Evolutionary conservation across 495 filamentous ascomycete genomes (phyloP).

Genomic region (Penicillium pancosmium): DNA sequence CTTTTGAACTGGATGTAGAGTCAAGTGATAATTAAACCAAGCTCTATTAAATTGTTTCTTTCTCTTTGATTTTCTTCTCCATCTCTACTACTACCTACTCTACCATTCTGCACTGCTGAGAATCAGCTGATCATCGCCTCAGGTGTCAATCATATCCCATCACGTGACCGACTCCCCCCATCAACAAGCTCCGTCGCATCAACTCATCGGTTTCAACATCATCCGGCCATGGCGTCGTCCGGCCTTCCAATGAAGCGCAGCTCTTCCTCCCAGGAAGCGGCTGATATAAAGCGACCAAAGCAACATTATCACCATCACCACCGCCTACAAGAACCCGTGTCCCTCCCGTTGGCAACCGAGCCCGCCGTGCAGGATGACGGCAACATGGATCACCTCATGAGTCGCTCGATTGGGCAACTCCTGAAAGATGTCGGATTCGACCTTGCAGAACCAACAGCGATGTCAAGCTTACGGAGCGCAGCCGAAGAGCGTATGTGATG

Average conservation of each 20-base stretch:
- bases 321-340: constrained; percentile 42
- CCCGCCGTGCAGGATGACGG: constrained; percentile 42
- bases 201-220: constrained; percentile 3
- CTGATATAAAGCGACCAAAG: constrained; percentile 47
- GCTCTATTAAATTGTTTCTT: not conserved
- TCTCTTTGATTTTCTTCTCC: not conserved
- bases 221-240: constrained; percentile 36
- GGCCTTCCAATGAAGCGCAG: constrained; percentile 46
- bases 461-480: constrained; percentile 58
- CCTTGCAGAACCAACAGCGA: constrained; percentile 55
- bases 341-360: constrained; percentile 21
- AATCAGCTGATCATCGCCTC: constrained; percentile 2
- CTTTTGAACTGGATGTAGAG: too few relatives aligned
- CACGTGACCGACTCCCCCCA: constrained; percentile 15
- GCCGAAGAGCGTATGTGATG: constrained; percentile 64
- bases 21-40: too few relatives aligned
- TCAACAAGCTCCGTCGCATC: constrained; percentile 18
- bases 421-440: constrained; percentile 61
- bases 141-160: constrained; percentile 8
- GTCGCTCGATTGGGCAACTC: constrained; percentile 56
- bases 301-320: constrained; percentile 52
- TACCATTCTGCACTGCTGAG: not conserved
- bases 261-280: constrained; percentile 34
- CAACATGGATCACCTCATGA: constrained; percentile 54
- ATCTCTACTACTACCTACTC: not conserved